Conservation (phyloP, 352 stramenopile species). For the Thraustochytrium striatum region DNA sequence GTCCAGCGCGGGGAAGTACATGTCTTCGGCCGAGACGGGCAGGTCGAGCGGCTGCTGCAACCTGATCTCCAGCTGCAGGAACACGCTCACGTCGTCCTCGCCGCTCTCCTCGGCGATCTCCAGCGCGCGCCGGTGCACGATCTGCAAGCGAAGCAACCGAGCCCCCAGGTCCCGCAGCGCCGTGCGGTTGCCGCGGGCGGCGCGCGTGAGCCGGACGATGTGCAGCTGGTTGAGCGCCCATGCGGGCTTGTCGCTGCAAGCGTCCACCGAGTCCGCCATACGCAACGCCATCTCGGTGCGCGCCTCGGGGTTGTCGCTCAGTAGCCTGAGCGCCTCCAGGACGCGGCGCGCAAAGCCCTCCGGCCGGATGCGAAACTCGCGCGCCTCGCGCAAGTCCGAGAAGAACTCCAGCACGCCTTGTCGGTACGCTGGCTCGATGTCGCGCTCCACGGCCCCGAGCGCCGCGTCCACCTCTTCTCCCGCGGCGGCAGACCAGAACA, state of each 20-base stretch:
- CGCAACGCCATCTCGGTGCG: background rate
- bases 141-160: background rate
- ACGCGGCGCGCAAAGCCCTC: background rate
- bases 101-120: background rate
- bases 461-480: too few relatives aligned
- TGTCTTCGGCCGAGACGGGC: background rate
- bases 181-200: background rate
- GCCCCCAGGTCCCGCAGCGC: background rate
- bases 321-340: background rate
- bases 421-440: too few relatives aligned
- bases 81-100: background rate
- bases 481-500: too few relatives aligned
- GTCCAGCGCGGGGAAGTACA: too few relatives aligned
- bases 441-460: too few relatives aligned
- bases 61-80: background rate
- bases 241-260: conserved; percentile 27
- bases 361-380: too few relatives aligned
- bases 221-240: conserved; percentile 3
- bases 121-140: background rate
- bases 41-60: background rate
- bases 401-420: too few relatives aligned
- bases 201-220: background rate
- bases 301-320: background rate
- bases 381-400: too few relatives aligned
- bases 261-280: conserved; percentile 1